Conservation (phyloP, 345 rosid genomes). For the Ceriops zippeliana region DNA sequence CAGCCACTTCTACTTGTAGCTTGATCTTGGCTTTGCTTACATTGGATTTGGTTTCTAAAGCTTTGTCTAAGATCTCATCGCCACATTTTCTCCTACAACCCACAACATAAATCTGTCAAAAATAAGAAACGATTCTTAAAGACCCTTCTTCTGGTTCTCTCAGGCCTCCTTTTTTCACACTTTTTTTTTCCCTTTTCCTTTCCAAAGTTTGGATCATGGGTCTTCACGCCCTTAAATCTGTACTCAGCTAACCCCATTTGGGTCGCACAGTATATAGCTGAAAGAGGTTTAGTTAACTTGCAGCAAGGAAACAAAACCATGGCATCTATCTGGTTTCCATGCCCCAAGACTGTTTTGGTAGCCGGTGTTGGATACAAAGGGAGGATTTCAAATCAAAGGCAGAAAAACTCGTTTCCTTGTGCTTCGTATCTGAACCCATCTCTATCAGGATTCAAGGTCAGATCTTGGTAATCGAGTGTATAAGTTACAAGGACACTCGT, state of each 20-base stretch:
- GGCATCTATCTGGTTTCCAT: constrained; percentile 62
- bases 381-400: constrained; percentile 23
- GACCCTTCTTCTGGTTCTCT: not conserved
- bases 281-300: not conserved
- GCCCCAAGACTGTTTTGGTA: constrained; percentile 52
- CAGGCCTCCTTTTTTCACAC: too few relatives aligned
- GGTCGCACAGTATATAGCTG: not conserved
- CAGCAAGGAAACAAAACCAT: constrained; percentile 22
- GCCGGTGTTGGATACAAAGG: constrained; percentile 43
- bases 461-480: not conserved
- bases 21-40: too few relatives aligned
- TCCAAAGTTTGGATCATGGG: not conserved
- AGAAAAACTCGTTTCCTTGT: constrained; percentile 29
- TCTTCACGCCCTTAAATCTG: not conserved
- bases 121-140: not conserved
- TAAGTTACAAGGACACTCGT: not conserved
- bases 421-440: constrained; percentile 13
- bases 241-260: not conserved
- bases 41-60: constrained; percentile 9
- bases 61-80: constrained; percentile 39
- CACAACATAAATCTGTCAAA: not conserved
- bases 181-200: too few relatives aligned
- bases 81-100: constrained; percentile 17
- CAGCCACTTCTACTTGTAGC: too few relatives aligned
- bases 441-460: constrained; percentile 47